Percentiles rank a stretch among this genome's conserved stretches.
Conservation (phyloP, 192 early-diverging fungal species). For the Coemansia sp. region DNA sequence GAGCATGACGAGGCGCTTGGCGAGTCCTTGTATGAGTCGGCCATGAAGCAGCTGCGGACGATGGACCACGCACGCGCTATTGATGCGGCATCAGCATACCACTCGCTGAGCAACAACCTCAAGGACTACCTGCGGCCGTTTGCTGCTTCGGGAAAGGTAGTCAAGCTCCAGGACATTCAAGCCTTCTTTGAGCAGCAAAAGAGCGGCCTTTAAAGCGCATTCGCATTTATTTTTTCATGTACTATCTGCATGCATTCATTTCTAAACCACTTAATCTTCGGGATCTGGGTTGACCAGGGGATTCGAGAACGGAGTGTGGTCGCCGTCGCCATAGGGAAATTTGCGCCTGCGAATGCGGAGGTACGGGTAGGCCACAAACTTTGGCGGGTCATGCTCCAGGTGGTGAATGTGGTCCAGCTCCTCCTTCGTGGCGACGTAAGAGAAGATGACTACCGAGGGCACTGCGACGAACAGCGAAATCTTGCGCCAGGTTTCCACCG, state of each 20-base stretch:
- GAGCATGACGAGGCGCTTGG: slow-evolving; percentile 71
- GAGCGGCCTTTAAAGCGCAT: slow-evolving; percentile 1
- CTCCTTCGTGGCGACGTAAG: slow-evolving; percentile 41
- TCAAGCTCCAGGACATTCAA: slow-evolving; percentile 72
- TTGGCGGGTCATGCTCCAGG: slow-evolving; percentile 51
- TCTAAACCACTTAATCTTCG: slow-evolving; percentile 32
- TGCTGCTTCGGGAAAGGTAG: slow-evolving; percentile 68
- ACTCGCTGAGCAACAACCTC: slow-evolving; percentile 63
- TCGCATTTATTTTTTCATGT: neutral
- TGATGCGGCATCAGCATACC: slow-evolving; percentile 77
- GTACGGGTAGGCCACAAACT: slow-evolving; percentile 44
- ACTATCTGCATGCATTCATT: neutral
- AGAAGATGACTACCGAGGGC: slow-evolving; percentile 31
- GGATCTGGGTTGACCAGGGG: slow-evolving; percentile 52
- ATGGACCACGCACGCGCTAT: slow-evolving; percentile 75
- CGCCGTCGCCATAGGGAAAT: slow-evolving; percentile 52
- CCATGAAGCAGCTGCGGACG: slow-evolving; percentile 66
- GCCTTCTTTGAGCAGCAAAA: slow-evolving; percentile 63
- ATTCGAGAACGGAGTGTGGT: slow-evolving; percentile 52
- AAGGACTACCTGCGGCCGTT: slow-evolving; percentile 69
- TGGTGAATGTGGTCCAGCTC: slow-evolving; percentile 54
- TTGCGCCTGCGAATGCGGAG: slow-evolving; percentile 46
- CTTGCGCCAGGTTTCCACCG: slow-evolving; percentile 52
- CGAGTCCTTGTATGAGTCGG: slow-evolving; percentile 73
- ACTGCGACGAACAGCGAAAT: slow-evolving; percentile 46